Percentiles rank a stretch among this genome's conserved stretches.
Evolutionary conservation across 805 yeast genomes (phyloP).

Genomic region (Pichia californica): DNA sequence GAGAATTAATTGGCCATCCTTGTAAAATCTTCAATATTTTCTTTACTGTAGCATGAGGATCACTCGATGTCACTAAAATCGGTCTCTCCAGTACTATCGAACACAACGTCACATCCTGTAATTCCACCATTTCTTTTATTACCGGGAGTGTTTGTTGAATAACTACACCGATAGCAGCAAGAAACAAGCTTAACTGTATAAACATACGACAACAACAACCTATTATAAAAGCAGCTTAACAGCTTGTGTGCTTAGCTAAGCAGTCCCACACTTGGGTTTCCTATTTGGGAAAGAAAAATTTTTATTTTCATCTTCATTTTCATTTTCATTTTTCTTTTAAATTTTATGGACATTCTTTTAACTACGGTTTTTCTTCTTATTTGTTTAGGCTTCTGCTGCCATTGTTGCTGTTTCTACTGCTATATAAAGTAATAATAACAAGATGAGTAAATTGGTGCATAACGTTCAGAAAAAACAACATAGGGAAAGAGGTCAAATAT

Average conservation of each 20-base stretch:
- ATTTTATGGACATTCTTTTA: not conserved
- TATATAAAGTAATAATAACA: not conserved
- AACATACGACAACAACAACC: not conserved
- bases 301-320: not conserved
- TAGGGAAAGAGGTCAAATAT: conserved; percentile 85
- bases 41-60: not conserved
- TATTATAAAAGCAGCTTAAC: not conserved
- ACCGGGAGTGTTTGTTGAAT: too few relatives aligned
- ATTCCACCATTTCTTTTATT: not conserved
- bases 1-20: not conserved
- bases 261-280: too few relatives aligned
- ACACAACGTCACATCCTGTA: conserved; percentile 2
- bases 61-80: not conserved
- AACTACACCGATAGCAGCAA: too few relatives aligned
- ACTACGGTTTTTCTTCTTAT: not conserved
- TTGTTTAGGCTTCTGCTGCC: too few relatives aligned
- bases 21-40: conserved; percentile 1
- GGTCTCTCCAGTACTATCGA: conserved; percentile 3
- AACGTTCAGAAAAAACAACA: conserved; percentile 95
- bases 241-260: too few relatives aligned
- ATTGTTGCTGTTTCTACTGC: not conserved
- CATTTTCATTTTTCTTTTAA: not conserved
- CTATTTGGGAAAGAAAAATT: conserved; percentile 1
- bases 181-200: too few relatives aligned
- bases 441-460: conserved; percentile 72